Conservation (phyloP, 352 stramenopile genomes). For the Thalassiosira livingstoniorum region DNA sequence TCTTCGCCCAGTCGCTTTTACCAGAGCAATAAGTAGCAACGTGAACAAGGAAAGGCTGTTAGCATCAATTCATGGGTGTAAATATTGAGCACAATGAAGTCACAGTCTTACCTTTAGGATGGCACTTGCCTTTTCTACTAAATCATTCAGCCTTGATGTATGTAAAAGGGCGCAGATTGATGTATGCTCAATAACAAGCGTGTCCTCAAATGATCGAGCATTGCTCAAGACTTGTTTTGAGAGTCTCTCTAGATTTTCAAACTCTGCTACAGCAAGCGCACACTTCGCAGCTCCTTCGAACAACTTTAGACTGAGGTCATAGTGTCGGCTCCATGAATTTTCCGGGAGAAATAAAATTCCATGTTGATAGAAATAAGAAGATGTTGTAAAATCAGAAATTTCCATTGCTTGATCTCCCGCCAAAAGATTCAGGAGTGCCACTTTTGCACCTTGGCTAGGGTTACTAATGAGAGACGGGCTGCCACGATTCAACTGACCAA, state of each 20-base stretch:
- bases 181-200: not conserved
- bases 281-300: not conserved
- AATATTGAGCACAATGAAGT: too few relatives aligned
- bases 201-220: conserved; percentile 1
- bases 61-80: too few relatives aligned
- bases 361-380: conserved; percentile 4
- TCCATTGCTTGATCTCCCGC: not conserved
- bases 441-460: not conserved
- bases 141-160: not conserved
- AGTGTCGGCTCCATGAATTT: not conserved
- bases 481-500: conserved; percentile 27
- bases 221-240: not conserved
- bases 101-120: not conserved
- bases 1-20: not conserved
- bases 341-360: conserved; percentile 28
- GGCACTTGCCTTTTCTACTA: not conserved
- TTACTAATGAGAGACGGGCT: conserved; percentile 1
- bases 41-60: too few relatives aligned
- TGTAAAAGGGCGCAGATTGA: not conserved
- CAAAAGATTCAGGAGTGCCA: conserved; percentile 21
- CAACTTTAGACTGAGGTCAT: conserved; percentile 31
- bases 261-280: not conserved
- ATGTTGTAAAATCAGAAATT: not conserved
- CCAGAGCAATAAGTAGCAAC: too few relatives aligned
- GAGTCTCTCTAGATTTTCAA: not conserved